Percentiles rank a stretch among this genome's conserved stretches.
These are phyloP conservation scores for Claviceps spartinae DNA, from an alignment of 2,329 filamentous ascomycete species.

Conservation along the genomic window DNA sequence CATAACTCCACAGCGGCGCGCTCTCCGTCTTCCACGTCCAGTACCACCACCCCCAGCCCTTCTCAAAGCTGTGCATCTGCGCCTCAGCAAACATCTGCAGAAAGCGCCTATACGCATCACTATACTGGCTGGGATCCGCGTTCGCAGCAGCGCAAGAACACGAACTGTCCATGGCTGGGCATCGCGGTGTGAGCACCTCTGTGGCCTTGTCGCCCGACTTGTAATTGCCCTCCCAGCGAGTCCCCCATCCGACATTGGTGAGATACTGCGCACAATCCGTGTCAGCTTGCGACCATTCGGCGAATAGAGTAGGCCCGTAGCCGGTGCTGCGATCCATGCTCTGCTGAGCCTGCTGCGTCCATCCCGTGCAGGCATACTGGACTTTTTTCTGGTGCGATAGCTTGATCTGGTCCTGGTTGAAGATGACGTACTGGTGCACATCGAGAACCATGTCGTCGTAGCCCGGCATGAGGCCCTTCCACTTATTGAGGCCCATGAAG, in stretches of 20 bases:
- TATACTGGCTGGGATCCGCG: conserved; percentile 54
- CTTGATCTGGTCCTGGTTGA: conserved; percentile 78
- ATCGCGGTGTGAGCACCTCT: conserved; percentile 56
- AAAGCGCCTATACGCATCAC: conserved; percentile 66
- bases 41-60: conserved; percentile 96
- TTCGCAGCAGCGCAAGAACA: conserved; percentile 72
- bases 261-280: conserved; percentile 82
- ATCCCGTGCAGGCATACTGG: conserved; percentile 73
- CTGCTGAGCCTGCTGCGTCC: conserved; percentile 63
- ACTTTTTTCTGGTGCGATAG: conserved; percentile 75
- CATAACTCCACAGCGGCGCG: conserved; percentile 84
- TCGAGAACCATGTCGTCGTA: conserved; percentile 73
- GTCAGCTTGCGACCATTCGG: conserved; percentile 95
- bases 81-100: conserved; percentile 84
- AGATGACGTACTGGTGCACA: conserved; percentile 97
- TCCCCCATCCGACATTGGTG: conserved; percentile 81
- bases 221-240: conserved; percentile 83
- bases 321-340: conserved; percentile 63
- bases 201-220: conserved; percentile 49
- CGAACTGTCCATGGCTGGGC: conserved; percentile 48
- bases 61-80: conserved; percentile 90
- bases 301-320: conserved; percentile 87
- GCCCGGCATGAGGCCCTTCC: conserved; percentile 68
- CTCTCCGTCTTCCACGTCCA: conserved; percentile 95
- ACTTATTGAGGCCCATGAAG: conserved; percentile 81